Base-by-base conservation (phyloP, 208 protist species). In the Phytomonas francai region DNA sequence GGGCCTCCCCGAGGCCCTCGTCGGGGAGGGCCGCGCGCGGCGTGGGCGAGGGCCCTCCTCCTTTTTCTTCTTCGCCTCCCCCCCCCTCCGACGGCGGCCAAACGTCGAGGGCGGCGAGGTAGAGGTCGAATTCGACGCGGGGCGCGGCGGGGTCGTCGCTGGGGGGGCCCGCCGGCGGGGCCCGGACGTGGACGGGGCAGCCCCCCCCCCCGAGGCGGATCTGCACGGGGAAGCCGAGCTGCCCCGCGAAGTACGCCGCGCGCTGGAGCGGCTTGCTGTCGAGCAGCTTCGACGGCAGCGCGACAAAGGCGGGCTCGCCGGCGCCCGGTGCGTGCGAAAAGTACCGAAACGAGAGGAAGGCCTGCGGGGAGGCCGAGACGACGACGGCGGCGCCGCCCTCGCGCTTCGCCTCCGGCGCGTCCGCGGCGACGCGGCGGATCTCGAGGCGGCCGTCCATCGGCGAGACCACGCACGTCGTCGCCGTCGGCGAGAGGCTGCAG, bases 191-290 rank as follows among this genome's bases (percentile, higher is more conserved):
- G 63, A 81, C 72, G 14, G 84, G 84, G 39, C 71, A 51, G 12
- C 72, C 76, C 14, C 49, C 74, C 22, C 57, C 74, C n/a, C 79
- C 81, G 42, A 59, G 69, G 49, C 71, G 68, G 22, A 91, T 34
- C 34, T 67, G 65, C 66, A 91, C 67, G 59, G 71, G 72, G 67
- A 80, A 56, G 27, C 79, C 78, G 27, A 91, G 72, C 64, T 88
- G 80, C 59, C 77, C 80, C 22, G 85, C 82, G 31, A 91, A 65
- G 63, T 65, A 69, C 45, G 78, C 72, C 0, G 75, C 71, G 12
- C 67, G 65, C 64, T 87, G 83, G 49, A 91, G 69, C 19, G 85
- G 80, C 72, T 85, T 87, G 57, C 81, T 65, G 16, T 91, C 85
- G 56, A 87, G 66, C 8, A 77, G 63, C 70, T 91, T 91, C 8